Evolutionary conservation across 2,329 filamentous ascomycete species (phyloP), one percentile per base, ranked within the genome.

Genomic region (Rhexocercosporidium sp.): DNA sequence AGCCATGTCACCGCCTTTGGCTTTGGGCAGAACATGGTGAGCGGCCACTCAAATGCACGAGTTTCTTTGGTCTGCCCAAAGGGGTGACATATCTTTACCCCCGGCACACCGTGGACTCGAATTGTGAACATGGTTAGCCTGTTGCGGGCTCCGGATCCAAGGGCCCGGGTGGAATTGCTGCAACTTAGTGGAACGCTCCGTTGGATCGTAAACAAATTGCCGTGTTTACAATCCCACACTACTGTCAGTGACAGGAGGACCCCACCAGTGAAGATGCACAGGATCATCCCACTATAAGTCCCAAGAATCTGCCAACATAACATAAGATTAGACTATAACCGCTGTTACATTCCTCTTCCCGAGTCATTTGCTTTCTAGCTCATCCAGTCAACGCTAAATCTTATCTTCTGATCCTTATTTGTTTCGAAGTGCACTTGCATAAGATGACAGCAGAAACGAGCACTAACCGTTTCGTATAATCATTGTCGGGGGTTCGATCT

Each of bases 401-500:
- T 11, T 1, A 4, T 18, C 8, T 18, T 18, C 6, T 34, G 18
- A 25, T 39, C 12, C 1, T 27, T 34, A 22, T 27, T 37, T 37
- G 3, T 39, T 27, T 57, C 22, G 14, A 4, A 53, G 20, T 39
- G 4, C 54, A 25, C 14, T 41, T 8, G n/a, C 9, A 3, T 25
- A 41, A 57, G n/a, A 57, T 57, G 54, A n/a, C 20, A 25, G 34
- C 2, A 7, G 31, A 57, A 41, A 39, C 41, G 31, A 25, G 6
- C 34, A 3, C 54, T 27, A 39, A 64, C 12, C 62, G 39, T 37
- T 79, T 72, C 77, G 76, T 60, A 78, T 84, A 37, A 74, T 86
- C 53, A 85, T 87, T 51, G 82, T 79, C 1, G 84, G 84, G n/a
- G 84, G 82, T 20, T 79, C 81, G 49, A 75, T 86, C 14, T 78